Percentiles rank a stretch among this genome's conserved stretches.
These are phyloP conservation scores for Achaetomium macrosporum DNA, from an alignment of 2,329 filamentous ascomycete genomes.

Conservation along the genomic window DNA sequence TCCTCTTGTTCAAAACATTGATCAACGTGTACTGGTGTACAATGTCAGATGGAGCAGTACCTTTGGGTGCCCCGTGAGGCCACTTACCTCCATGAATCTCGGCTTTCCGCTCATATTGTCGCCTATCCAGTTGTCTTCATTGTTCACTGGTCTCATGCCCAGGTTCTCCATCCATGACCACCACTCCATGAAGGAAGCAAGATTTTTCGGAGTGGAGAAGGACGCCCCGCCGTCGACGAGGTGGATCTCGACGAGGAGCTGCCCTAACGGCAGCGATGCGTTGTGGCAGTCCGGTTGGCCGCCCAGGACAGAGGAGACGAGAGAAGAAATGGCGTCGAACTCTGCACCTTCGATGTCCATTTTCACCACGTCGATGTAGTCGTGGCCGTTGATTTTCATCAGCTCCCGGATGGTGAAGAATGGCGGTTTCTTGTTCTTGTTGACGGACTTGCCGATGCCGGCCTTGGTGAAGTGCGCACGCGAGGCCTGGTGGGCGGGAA, in stretches of 20 bases:
- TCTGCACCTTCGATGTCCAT: not conserved
- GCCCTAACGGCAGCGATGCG: not conserved
- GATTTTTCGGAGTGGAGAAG: not conserved
- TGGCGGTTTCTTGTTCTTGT: not conserved
- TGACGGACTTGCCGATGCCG: not conserved
- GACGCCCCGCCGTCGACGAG: not conserved
- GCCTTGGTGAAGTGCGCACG: not conserved
- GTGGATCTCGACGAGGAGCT: not conserved
- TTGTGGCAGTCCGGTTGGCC: not conserved
- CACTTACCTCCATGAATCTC: too few relatives aligned
- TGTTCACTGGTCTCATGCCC: not conserved
- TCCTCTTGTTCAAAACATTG: not conserved
- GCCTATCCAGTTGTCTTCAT: not conserved
- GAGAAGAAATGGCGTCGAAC: not conserved
- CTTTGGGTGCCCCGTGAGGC: too few relatives aligned
- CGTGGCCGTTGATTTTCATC: not conserved
- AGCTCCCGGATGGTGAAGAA: not conserved
- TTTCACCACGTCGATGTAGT: not conserved
- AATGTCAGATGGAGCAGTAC: not conserved
- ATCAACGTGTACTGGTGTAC: not conserved
- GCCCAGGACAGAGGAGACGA: not conserved
- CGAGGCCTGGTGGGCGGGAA: not conserved
- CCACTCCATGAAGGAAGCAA: not conserved
- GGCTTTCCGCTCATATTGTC: not conserved
- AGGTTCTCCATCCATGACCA: not conserved